These are phyloP conservation scores for Ophiostoma quercus DNA, from an alignment of 2,329 filamentous ascomycete genomes.

Conservation along the genomic window DNA sequence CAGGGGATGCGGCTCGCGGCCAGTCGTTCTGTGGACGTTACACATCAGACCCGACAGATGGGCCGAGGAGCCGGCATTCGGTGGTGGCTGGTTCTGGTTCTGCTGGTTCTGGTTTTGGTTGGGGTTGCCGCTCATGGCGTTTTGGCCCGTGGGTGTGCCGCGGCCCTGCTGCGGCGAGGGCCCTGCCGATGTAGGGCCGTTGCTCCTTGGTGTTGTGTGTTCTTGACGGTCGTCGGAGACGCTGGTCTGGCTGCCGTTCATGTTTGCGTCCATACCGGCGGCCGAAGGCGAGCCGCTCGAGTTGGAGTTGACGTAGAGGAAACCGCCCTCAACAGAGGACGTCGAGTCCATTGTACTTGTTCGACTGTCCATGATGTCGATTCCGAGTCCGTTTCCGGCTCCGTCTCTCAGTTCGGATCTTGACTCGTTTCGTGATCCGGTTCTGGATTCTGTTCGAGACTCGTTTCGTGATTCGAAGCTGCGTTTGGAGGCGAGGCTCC, in stretches of 20 bases:
- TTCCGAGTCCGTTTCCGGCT: neutral
- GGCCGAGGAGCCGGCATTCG: conserved; percentile 43
- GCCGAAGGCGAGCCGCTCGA: neutral
- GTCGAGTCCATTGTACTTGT: conserved; percentile 49
- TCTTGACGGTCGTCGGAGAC: conserved; percentile 45
- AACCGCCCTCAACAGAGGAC: conserved; percentile 34
- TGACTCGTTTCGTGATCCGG: conserved; percentile 28
- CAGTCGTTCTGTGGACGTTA: conserved; percentile 78
- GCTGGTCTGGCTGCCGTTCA: conserved; percentile 46
- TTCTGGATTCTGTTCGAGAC: neutral
- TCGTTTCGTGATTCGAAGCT: conserved; percentile 33
- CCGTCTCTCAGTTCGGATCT: conserved; percentile 26
- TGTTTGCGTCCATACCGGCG: conserved; percentile 35
- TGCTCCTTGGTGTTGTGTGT: conserved; percentile 47
- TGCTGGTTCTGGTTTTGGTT: conserved; percentile 35
- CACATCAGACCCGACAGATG: conserved; percentile 64
- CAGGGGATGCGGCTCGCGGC: conserved; percentile 80
- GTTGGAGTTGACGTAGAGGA: conserved; percentile 19
- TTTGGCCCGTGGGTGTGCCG: conserved; percentile 36
- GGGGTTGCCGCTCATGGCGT: conserved; percentile 33
- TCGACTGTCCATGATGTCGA: conserved; percentile 37
- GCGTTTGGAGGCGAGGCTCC: conserved; percentile 31
- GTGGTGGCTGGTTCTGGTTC: neutral
- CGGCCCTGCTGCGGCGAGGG: conserved; percentile 47
- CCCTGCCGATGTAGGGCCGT: conserved; percentile 50